Evolutionary conservation across 148 eudicot species (phyloP), one percentile per base, ranked within the genome.

Genomic region (Pharnaceum exiguum): DNA sequence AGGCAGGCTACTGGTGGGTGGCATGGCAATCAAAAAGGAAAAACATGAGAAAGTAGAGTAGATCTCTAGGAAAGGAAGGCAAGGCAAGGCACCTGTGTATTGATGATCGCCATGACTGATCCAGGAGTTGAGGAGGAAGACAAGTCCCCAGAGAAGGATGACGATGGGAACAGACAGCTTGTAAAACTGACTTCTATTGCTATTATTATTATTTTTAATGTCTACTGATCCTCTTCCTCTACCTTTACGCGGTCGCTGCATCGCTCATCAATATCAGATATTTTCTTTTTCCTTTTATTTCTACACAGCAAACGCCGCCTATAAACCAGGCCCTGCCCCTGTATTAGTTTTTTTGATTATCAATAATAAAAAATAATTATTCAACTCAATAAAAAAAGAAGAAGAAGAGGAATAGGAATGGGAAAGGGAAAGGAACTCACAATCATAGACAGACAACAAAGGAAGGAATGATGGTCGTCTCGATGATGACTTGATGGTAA

Each of bases 181-280:
- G 62, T 67, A 85, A 63, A 83, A 69, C 35, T 59, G 75, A 40
- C 43, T 78, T 68, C 77, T 70, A 22, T 84, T 83, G 55, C 74
- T 60, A 15, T 69, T 72, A 53, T 77, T 75, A 54, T 76, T n/a
- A n/a, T n/a, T n/a, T n/a, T n/a, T n/a, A n/a, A n/a, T n/a, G n/a
- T n/a, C n/a, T n/a, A n/a, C 70, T 62, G 81, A 74, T 71, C 81
- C 91, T 78, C 89, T 83, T 65, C 95, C 75, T 48, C 72, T 90
- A 93, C 96, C 91, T 83, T 72, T 89, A 57, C 91, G 91, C 76
- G 99, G 86, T 76, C 84, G 83, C 84, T 89, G 98, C 96, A 85
- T 85, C 72, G 81, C 70, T 74, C 90, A 85, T 83, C 81, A 85
- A 81, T 68, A n/a, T n/a, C n/a, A n/a, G n/a, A n/a, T n/a, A n/a